Conservation (phyloP, 2,329 filamentous ascomycete species). For the Lasiodiplodia citricola region DNA sequence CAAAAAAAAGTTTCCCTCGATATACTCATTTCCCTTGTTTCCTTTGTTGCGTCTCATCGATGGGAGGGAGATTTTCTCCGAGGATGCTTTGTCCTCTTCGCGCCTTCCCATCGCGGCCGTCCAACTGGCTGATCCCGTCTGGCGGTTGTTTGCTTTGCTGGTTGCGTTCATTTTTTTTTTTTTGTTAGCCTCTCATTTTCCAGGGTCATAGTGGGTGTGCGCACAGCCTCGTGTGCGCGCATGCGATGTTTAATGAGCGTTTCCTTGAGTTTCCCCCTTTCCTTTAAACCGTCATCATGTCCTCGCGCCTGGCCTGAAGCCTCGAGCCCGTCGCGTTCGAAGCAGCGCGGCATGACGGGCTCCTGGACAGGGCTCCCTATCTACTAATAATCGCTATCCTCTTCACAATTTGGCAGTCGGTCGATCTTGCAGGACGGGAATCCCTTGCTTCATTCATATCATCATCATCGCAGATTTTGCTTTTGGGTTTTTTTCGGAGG, state of each 20-base stretch:
- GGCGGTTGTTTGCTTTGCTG: conserved; percentile 11
- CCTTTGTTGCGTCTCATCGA: conserved; percentile 21
- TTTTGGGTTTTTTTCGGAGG: conserved; percentile 17
- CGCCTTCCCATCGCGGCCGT: neutral
- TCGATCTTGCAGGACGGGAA: conserved; percentile 19
- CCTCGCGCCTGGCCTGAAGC: neutral
- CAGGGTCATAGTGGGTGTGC: conserved; percentile 8
- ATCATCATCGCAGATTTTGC: conserved; percentile 2
- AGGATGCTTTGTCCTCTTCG: neutral
- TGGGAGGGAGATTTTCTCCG: neutral
- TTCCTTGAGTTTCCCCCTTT: conserved; percentile 18
- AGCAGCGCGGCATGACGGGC: neutral
- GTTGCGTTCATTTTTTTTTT: conserved; percentile 16
- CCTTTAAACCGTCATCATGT: conserved; percentile 3
- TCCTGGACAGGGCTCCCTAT: neutral
- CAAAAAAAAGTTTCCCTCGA: conserved; percentile 25
- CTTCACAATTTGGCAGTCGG: conserved; percentile 8
- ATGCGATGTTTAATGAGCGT: conserved; percentile 25
- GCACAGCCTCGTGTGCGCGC: conserved; percentile 19
- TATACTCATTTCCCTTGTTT: conserved; percentile 15
- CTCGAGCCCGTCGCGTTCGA: neutral
- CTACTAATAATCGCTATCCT: conserved; percentile 18
- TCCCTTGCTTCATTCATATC: conserved; percentile 17
- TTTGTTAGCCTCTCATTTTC: conserved; percentile 3
- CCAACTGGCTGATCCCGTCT: conserved; percentile 5